These are phyloP conservation scores for Rhodotorula toruloides DNA, from an alignment of 768 basidiomycete genomes.

Conservation along the genomic window DNA sequence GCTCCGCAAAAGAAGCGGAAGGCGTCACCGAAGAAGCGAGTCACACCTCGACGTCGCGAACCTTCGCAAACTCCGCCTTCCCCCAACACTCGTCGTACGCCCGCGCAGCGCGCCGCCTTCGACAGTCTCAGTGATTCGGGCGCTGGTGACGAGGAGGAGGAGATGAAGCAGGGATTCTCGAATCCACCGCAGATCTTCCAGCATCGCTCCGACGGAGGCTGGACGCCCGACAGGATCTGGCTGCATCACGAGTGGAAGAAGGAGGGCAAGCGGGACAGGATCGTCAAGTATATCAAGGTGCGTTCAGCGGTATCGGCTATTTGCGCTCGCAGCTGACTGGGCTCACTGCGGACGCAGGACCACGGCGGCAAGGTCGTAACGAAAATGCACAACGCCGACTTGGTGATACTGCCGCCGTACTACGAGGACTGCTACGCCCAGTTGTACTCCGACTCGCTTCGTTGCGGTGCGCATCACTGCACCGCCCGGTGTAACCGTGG, in stretches of 20 bases:
- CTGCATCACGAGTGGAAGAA: background rate
- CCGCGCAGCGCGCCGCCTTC: too few relatives aligned
- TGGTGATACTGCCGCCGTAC: background rate
- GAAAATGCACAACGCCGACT: background rate
- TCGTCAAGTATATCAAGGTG: background rate
- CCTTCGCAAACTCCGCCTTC: too few relatives aligned
- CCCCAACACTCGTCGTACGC: too few relatives aligned
- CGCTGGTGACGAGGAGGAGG: background rate
- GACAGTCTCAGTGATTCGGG: too few relatives aligned
- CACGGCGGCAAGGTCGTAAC: constrained; percentile 4
- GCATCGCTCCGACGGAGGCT: background rate
- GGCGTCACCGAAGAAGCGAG: background rate
- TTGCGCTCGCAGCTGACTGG: too few relatives aligned
- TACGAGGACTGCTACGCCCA: background rate
- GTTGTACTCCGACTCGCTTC: background rate
- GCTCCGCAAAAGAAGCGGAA: background rate
- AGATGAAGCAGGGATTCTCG: too few relatives aligned
- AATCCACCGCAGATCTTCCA: background rate
- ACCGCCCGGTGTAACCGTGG: too few relatives aligned
- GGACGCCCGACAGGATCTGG: constrained; percentile 1
- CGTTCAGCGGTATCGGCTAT: too few relatives aligned
- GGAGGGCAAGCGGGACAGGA: background rate
- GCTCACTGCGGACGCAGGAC: too few relatives aligned
- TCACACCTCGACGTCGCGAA: too few relatives aligned
- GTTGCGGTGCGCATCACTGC: too few relatives aligned